Base-by-base conservation (phyloP, 2,329 filamentous ascomycete genomes). In the Claviceps sp. region DNA sequence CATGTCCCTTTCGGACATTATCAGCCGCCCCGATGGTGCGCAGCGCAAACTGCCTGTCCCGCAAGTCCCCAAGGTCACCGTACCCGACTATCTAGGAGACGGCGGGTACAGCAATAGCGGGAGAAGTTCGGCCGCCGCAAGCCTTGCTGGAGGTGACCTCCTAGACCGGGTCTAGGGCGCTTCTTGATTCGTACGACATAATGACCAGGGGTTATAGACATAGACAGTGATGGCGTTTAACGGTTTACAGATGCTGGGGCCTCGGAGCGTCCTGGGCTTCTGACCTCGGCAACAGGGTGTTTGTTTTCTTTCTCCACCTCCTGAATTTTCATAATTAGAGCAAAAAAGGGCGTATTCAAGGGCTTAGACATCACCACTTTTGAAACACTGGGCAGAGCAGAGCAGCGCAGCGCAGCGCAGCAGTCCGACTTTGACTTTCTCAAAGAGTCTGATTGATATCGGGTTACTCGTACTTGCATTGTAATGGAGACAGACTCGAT, bases 31-130 rank as follows among this genome's bases (percentile, higher is more conserved):
- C 1, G 90, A 96, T 57, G 89, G 89, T 40, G 85, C 86, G 24
- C 87, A 93, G 70, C 77, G 91, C 60, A 97, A 97, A 69, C 75
- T 97, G 17, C 91, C 91, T 0, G 87, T 95, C 16, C 89, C 89
- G 5, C 87, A 91, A 69, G 80, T 90, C n/a, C 88, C 89, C 52
- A 93, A 93, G 67, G 85, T 95, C 44, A 86, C 86, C 2, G 84
- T 94, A 5, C 86, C 91, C 60, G 91, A 96, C 61, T 76, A 96
- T 52, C 73, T 95, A 54, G 84, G 84, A 56, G 76, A 81, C 1
- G 77, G 72, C 48, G 80, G 79, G 48, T 86, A 81, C 56, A 83
- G 82, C 63, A 76, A 78, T 48, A 90, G 87, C 56, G 86, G 87
- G 51, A 82, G 83, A 58, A 90, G 85, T 53, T 93, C 87, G 45